Base-by-base conservation (phyloP, 2,329 filamentous ascomycete species). In the Aureobasidium leucospermi region DNA sequence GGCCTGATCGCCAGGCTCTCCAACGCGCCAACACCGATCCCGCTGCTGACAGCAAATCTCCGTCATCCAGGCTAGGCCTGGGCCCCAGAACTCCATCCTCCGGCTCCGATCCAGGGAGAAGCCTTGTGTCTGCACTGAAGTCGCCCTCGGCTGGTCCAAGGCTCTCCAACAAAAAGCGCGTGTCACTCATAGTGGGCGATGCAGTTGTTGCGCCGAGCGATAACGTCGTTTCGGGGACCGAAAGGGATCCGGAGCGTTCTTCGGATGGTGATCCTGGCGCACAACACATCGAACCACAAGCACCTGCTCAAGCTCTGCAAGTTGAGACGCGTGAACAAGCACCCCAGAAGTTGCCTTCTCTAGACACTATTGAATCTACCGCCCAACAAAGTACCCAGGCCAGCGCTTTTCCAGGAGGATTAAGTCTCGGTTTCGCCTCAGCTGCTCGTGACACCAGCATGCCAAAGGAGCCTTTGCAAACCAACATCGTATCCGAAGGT, bases 151-250 rank as follows among this genome's bases (percentile, higher is more conserved):
- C 68, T 13, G 23, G 57, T 13, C 45, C 59, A 13, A 43, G 60
- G 47, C 61, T 62, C 28, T 56, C 65, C 16, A 67, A 66, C 46
- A 65, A 65, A 43, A 73, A 73, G 58, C 66, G 70, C 29, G 71
- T 73, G 1, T 72, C 70, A 7, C 55, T 73, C 16, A 67, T 70
- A 1, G 67, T 73, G 2, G 71, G 70, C 34, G 69, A 71, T 60
- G 64, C 61, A 7, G 69, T 73, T 49, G 71, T 73, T 6, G 68
- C 67, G 13, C 71, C 71, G 9, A 68, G 65, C 23, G 71, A 73
- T 34, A 71, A 69, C 57, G 67, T 72, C 19, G 67, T 69, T 28
- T 41, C 34, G 11, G 39, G 56, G 13, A 34, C 19, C 15, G 23
- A 47, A 6, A 39, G 15, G 34, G 16, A 16, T 13, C 19, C n/a